A percentile compares a stretch with the other conserved stretches of the same genome.
These are phyloP conservation scores for Sarocladium kiliense DNA, from an alignment of 2,329 filamentous ascomycete species.

Conservation along the genomic window DNA sequence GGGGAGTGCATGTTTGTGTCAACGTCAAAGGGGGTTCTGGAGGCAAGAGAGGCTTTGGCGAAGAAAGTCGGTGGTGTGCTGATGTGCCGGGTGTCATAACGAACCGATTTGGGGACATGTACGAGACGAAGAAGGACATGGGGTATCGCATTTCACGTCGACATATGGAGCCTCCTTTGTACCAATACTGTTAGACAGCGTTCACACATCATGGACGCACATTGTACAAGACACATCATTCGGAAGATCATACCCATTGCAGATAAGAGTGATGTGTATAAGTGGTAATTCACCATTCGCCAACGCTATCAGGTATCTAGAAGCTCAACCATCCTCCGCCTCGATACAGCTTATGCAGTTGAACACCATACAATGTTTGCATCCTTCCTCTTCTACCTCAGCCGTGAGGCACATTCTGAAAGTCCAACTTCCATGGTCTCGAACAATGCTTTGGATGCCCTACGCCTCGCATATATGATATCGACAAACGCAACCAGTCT, in stretches of 20 bases:
- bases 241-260: neutral
- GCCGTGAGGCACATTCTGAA: neutral
- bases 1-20: conserved; percentile 80
- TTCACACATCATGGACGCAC: neutral
- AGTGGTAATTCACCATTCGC: conserved; percentile 21
- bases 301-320: conserved; percentile 18
- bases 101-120: conserved; percentile 1
- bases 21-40: conserved; percentile 73
- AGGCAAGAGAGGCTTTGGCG: conserved; percentile 76
- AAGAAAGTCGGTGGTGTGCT: conserved; percentile 75
- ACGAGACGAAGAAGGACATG: neutral
- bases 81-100: conserved; percentile 61
- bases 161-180: neutral
- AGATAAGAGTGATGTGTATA: neutral
- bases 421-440: neutral
- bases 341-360: neutral
- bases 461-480: neutral
- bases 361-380: neutral
- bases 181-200: conserved; percentile 2
- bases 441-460: conserved; percentile 1
- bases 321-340: conserved; percentile 12
- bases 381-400: neutral
- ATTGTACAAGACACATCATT: neutral
- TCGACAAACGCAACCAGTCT: neutral
- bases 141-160: neutral